Base-by-base conservation (phyloP, 768 basidiomycete genomes). In the Leucocoprinus birnbaumii region DNA sequence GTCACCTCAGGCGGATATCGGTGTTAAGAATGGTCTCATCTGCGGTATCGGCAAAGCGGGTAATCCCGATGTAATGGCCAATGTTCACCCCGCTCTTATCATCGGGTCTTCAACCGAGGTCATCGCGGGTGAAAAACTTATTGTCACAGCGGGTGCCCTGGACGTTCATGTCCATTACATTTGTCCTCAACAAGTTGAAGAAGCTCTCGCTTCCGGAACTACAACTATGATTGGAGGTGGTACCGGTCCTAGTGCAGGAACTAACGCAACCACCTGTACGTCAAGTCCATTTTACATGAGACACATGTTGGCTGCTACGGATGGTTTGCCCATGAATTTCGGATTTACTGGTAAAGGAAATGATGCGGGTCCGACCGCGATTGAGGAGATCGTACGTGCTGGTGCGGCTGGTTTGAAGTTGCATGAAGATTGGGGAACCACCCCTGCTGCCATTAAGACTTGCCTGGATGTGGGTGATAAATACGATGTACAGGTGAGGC, bases 171-270 rank as follows among this genome's bases (percentile, higher is more conserved):
- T 94, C 1, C 96, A 98, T 71, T 98, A 86, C 71, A 98, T 99
- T 63, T 98, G 91, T 63, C 92, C 96, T 5, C 92, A 97, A 63
- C 87, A 91, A 56, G 92, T 95, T 38, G 77, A 78, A 3, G 97
- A 98, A 71, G 91, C 91, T 0, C 78, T 92, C 24, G 85, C 88
- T 2, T 73, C 82, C 0, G 93, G 94, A 2, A 91, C 87, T 43
- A 98, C 96, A 2, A 98, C 94, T 1, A 83, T 98, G 80, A 86
- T 98, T 51, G 96, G 96, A 11, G 96, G 96, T 11, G 96, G 97
- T 1, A 98, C 97, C 0, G 97, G 97, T 18, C 97, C 97, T 0
- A 85, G 85, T 45, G 87, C 91, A 0, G 91, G 92, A 19, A 86
- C 94, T 25, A 89, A 85, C 60, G 96, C 96, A 31, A 98, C 97